Evolutionary conservation across 768 basidiomycete genomes (phyloP).

Genomic region (Mycena capillaripes): DNA sequence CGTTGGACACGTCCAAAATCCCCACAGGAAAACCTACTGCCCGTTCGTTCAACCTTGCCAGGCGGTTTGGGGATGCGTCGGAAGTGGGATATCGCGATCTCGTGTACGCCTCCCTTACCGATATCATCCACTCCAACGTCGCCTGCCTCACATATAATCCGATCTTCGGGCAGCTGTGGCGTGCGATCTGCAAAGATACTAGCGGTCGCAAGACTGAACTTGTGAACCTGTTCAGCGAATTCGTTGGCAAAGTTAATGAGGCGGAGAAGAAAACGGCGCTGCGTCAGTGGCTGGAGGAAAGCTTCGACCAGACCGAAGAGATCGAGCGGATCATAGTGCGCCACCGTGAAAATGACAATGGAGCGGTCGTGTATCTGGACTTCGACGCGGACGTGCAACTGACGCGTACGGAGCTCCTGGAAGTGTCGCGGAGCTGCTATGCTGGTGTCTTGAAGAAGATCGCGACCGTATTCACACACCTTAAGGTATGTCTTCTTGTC

Average conservation of each 20-base stretch:
- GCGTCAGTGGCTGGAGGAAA: conserved; percentile 45
- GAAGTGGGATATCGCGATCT: conserved; percentile 38
- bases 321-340: conserved; percentile 40
- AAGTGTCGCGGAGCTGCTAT: conserved; percentile 44
- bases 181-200: conserved; percentile 44
- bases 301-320: conserved; percentile 44
- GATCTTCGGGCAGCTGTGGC: conserved; percentile 47
- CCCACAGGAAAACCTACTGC: conserved; percentile 22
- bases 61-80: conserved; percentile 36
- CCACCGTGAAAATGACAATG: conserved; percentile 19
- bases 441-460: conserved; percentile 42
- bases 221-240: conserved; percentile 40
- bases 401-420: conserved; percentile 44
- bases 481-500: conserved; percentile 38
- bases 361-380: conserved; percentile 43
- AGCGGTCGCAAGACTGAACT: conserved; percentile 35
- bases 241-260: conserved; percentile 39
- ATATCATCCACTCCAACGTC: conserved; percentile 44
- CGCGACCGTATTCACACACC: conserved; percentile 42
- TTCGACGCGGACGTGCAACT: conserved; percentile 45
- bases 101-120: conserved; percentile 41
- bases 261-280: conserved; percentile 34
- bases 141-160: conserved; percentile 44
- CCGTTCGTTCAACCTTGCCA: conserved; percentile 34
- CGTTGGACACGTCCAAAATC: conserved; percentile 27